These are phyloP conservation scores for Porpolomopsis calyptriformis DNA, from an alignment of 768 basidiomycete genomes.

Conservation along the genomic window DNA sequence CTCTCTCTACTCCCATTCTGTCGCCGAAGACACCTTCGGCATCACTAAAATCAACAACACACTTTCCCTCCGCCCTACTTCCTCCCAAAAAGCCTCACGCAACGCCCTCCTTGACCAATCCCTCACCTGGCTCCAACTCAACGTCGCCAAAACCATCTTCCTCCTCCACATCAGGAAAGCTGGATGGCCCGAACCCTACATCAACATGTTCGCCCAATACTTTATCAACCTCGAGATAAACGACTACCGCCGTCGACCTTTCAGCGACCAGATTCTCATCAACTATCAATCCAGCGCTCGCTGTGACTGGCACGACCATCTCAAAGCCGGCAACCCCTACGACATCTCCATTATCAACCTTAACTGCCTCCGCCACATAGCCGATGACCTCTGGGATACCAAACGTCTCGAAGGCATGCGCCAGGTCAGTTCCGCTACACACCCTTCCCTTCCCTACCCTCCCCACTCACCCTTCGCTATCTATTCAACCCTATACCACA, in stretches of 20 bases:
- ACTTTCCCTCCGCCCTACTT: constrained; percentile 6
- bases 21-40: constrained; percentile 8
- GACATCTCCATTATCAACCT: constrained; percentile 8
- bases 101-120: constrained; percentile 9
- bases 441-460: background rate
- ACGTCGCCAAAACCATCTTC: constrained; percentile 9
- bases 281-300: constrained; percentile 8
- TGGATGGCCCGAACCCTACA: constrained; percentile 8
- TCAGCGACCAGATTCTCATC: constrained; percentile 7
- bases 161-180: background rate
- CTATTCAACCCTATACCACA: background rate
- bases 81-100: constrained; percentile 13
- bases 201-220: constrained; percentile 6
- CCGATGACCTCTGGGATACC: constrained; percentile 1
- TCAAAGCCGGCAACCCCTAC: constrained; percentile 1
- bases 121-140: constrained; percentile 14
- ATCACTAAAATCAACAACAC: constrained; percentile 8
- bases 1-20: background rate
- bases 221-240: constrained; percentile 11
- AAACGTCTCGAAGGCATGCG: background rate
- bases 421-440: background rate
- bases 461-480: background rate
- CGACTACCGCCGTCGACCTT: background rate
- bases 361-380: background rate
- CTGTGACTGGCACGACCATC: constrained; percentile 9